phyloP scores from a whole-genome alignment of 257 asterid species.

The Hygrophila difformis region DNA sequence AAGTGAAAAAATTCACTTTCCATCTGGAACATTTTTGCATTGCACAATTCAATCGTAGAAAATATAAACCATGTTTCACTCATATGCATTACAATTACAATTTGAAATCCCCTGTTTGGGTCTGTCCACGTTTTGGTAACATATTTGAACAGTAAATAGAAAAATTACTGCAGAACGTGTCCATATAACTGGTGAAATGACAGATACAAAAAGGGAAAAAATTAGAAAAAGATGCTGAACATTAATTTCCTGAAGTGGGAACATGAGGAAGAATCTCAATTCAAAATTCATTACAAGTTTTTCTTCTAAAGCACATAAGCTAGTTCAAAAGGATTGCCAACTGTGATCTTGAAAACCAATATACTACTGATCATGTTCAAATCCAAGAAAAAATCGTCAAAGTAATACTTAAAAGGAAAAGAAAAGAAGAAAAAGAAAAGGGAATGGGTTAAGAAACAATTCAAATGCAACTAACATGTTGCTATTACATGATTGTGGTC shows the following conservation, averaged over 20 bases:
- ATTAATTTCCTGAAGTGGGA: not conserved
- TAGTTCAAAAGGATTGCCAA: not conserved
- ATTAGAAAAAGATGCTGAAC: not conserved
- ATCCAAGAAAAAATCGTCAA: conserved; percentile 13
- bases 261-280: not conserved
- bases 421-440: not conserved
- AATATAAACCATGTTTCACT: conserved; percentile 6
- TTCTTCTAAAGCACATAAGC: not conserved
- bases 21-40: too few species aligned
- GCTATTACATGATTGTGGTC: conserved; percentile 7
- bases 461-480: conserved; percentile 11
- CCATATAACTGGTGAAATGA: not conserved
- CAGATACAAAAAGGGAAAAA: not conserved
- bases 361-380: conserved; percentile 4
- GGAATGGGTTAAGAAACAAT: too few species aligned
- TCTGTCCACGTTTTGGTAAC: conserved; percentile 1
- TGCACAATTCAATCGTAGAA: not conserved
- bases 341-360: not conserved
- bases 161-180: not conserved
- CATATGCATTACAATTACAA: conserved; percentile 4
- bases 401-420: not conserved
- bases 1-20: not conserved
- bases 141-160: not conserved
- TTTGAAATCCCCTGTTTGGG: not conserved
- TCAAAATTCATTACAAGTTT: not conserved